These are phyloP conservation scores for Aspergillus sp. DNA, from an alignment of 2,329 filamentous ascomycete genomes.

Conservation along the genomic window DNA sequence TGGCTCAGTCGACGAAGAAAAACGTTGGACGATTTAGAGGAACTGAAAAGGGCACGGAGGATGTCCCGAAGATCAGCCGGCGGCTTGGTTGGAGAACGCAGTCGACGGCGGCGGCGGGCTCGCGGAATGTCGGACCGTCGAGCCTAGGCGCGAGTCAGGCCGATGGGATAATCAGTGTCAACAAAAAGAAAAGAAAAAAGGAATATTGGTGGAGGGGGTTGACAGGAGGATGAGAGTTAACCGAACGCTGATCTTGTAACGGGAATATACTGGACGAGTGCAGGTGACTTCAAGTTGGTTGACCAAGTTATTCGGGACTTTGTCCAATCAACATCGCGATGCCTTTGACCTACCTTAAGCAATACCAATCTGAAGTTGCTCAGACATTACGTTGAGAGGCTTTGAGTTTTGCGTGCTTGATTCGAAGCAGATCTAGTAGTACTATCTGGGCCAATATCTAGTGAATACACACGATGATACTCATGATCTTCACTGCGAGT, in stretches of 20 bases:
- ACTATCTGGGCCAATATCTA: neutral
- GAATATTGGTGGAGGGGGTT: neutral
- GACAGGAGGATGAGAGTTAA: too few relatives aligned
- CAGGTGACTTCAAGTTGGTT: too few relatives aligned
- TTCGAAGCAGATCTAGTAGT: conserved; percentile 5
- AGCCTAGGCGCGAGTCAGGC: neutral
- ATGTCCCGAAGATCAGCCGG: conserved; percentile 30
- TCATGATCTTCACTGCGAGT: neutral
- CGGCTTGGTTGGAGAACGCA: conserved; percentile 1
- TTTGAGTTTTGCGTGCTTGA: neutral
- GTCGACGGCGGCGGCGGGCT: neutral
- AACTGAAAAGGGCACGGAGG: conserved; percentile 24
- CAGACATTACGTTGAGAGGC: too few relatives aligned
- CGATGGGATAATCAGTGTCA: neutral
- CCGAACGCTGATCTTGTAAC: too few relatives aligned
- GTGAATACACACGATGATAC: neutral
- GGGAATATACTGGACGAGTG: too few relatives aligned
- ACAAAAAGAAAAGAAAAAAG: neutral
- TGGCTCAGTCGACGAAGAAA: too few relatives aligned
- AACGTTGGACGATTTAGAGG: neutral
- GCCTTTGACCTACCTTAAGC: too few relatives aligned
- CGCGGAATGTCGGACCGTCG: conserved; percentile 22
- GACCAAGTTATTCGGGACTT: too few relatives aligned
- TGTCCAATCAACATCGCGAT: too few relatives aligned
- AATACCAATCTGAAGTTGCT: too few relatives aligned